These are phyloP conservation scores for Guyanaporus albipodus DNA, from an alignment of 768 basidiomycete genomes.

Conservation along the genomic window DNA sequence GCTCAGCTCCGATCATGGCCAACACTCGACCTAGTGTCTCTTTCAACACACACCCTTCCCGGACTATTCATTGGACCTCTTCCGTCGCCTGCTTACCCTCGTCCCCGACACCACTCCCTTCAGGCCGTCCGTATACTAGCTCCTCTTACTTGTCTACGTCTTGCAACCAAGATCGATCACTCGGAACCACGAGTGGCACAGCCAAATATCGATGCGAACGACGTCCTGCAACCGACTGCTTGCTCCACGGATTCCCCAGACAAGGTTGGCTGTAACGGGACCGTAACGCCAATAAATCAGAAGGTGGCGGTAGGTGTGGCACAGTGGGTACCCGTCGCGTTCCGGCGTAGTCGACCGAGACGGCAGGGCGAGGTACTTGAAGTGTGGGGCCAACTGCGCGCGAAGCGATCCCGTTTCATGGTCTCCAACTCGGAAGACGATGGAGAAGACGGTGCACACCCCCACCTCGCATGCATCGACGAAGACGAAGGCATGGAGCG, in stretches of 20 bases:
- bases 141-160: not conserved
- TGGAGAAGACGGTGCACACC: not conserved
- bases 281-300: too few relatives aligned
- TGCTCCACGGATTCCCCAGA: too few relatives aligned
- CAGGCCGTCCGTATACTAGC: not conserved
- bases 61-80: not conserved
- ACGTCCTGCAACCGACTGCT: not conserved
- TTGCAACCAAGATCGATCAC: not conserved
- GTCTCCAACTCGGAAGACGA: conserved; percentile 3
- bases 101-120: conserved; percentile 9
- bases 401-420: conserved; percentile 15
- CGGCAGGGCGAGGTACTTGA: not conserved
- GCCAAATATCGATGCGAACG: not conserved
- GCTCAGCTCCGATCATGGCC: not conserved
- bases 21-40: not conserved
- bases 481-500: not conserved
- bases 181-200: not conserved
- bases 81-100: not conserved
- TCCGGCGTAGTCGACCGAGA: not conserved
- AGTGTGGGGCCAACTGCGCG: too few relatives aligned
- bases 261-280: too few relatives aligned
- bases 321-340: not conserved
- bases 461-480: too few relatives aligned
- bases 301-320: not conserved
- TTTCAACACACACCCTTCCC: not conserved